Conservation (phyloP, 2,329 filamentous ascomycete genomes). For the Pseudocercospora macadamiae region DNA sequence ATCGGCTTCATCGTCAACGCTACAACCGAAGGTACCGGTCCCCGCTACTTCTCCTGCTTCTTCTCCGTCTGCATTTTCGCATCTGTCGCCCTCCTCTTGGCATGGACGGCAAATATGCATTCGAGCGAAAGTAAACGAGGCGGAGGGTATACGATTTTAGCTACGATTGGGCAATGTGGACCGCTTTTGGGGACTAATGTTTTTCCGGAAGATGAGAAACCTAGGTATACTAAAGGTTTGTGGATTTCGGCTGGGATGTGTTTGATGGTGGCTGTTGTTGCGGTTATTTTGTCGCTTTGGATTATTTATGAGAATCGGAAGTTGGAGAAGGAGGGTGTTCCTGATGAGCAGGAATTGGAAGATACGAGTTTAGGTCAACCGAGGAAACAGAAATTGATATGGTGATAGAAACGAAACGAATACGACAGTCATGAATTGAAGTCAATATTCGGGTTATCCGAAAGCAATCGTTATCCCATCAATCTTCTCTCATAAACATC, state of each 20-base stretch:
- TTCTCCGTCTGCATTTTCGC: constrained; percentile 46
- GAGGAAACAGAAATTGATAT: constrained; percentile 15
- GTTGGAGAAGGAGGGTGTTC: constrained; percentile 53
- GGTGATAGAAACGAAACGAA: constrained; percentile 4
- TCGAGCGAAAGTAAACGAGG: constrained; percentile 43
- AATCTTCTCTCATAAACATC: background rate
- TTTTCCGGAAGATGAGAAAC: constrained; percentile 57
- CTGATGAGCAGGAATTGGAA: constrained; percentile 30
- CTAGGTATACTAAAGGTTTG: constrained; percentile 58
- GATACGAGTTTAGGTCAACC: constrained; percentile 25
- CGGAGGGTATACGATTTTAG: constrained; percentile 43
- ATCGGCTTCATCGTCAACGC: constrained; percentile 48
- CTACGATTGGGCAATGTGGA: constrained; percentile 65
- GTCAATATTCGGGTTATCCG: no score
- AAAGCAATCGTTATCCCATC: background rate
- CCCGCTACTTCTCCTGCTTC: constrained; percentile 45
- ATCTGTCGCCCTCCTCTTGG: constrained; percentile 40
- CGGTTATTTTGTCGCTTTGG: constrained; percentile 56
- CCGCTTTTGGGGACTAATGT: constrained; percentile 63
- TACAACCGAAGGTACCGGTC: constrained; percentile 37
- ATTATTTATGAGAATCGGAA: constrained; percentile 64
- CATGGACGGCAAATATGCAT: constrained; percentile 45
- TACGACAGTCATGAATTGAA: constrained; percentile 9
- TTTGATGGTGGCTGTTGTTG: constrained; percentile 60
- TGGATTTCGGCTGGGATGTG: constrained; percentile 65